Base-by-base conservation (phyloP, 2,329 filamentous ascomycete genomes). In the Coniochaeta hoffmannii region DNA sequence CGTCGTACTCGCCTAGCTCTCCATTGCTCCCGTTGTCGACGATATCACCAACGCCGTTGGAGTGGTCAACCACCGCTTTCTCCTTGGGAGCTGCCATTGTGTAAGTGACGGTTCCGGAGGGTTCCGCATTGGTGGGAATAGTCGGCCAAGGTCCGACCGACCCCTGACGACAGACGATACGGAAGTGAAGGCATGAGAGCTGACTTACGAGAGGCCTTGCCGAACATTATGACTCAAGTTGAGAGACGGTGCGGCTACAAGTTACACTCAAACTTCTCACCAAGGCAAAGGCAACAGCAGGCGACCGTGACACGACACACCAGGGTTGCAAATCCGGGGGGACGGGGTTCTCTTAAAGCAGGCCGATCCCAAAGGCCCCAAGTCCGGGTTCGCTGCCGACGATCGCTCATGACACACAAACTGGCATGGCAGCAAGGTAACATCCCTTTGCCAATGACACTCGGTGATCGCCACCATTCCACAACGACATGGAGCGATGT, bases 1-100 rank as follows among this genome's bases (percentile, higher is more conserved):
- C 67, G 54, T 69, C 66, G 57, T 67, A 66, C 34, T 50, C 49
- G 8, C 28, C 49, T n/a, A 34, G 9, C n/a, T 34, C 49, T 50
- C 6, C 49, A 28, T 50, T n/a, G 28, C 28, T 50, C 9, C 49
- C 31, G 49, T 4, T 34, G n/a, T 19, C 10, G 28, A 34, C 49
- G 12, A 50, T 50, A 6, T 50, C 49, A n/a, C 49, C 49, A 15
- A 50, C 49, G 28, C 28, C 49, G 28, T 26, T 19, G 49, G 6
- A 19, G 49, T 22, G 49, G 28, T 50, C 28, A 46, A 19, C 41
- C 19, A 14, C 41, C 22, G 41, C n/a, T 7, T 34, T 34, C n/a
- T 50, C 49, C 49, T 50, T 50, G 49, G 30, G 28, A 50, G 28
- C 49, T 50, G 49, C 22, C 11, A 46, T 15, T 19, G 41, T 15